Percentiles rank a stretch among this genome's conserved stretches.
These are phyloP conservation scores for Zostera marina DNA, from an alignment of 116 monocot species.

Conservation along the genomic window DNA sequence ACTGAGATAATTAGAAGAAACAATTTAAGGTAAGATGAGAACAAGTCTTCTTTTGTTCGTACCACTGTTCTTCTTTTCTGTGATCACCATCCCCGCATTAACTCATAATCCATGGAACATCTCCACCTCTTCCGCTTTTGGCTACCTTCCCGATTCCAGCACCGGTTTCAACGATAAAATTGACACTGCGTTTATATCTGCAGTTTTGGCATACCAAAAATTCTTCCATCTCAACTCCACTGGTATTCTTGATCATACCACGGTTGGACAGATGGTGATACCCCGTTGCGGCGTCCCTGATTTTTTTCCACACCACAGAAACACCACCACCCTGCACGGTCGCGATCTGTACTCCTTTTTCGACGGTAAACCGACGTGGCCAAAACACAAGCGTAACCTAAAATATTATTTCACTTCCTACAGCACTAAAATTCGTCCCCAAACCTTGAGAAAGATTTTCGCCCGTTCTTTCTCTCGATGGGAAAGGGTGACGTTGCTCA, in stretches of 20 bases:
- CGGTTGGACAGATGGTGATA: conserved; percentile 23
- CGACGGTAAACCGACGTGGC: conserved; percentile 37
- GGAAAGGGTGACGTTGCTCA: not conserved
- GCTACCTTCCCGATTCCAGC: conserved; percentile 38
- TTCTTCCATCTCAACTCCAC: conserved; percentile 34
- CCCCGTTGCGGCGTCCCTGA: conserved; percentile 72
- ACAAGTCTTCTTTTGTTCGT: no score
- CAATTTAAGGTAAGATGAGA: no score
- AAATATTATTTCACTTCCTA: conserved; percentile 14
- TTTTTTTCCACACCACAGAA: conserved; percentile 15
- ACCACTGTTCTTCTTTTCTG: no score
- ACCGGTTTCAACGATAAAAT: conserved; percentile 22
- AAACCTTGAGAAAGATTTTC: not conserved
- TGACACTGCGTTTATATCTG: conserved; percentile 22
- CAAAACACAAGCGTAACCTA: conserved; percentile 8
- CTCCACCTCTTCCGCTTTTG: conserved; percentile 56
- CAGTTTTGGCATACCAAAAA: conserved; percentile 38
- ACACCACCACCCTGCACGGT: conserved; percentile 16
- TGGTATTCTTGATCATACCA: conserved; percentile 36
- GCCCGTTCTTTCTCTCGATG: not conserved
- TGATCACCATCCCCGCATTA: no score
- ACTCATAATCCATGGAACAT: conserved; percentile 10
- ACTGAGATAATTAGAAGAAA: no score
- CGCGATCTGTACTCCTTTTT: conserved; percentile 50
- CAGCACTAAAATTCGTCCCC: not conserved